A percentile compares a stretch with the other conserved stretches of the same genome.
Conservation (phyloP, 768 basidiomycete genomes). For the Rossbeevera mucosa region DNA sequence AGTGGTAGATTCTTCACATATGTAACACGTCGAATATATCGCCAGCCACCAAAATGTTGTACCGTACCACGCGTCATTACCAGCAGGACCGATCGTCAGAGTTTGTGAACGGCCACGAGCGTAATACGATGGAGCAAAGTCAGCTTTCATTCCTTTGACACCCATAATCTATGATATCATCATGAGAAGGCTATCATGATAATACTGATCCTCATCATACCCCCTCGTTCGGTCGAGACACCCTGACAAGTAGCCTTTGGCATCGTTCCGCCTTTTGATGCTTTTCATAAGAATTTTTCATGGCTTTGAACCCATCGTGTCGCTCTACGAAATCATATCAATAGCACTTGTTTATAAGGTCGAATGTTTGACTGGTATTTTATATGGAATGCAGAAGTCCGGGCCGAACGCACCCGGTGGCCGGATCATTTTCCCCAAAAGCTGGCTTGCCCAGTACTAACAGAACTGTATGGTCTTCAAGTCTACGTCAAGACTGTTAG, state of each 20-base stretch:
- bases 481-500: not conserved
- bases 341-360: no score
- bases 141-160: not conserved
- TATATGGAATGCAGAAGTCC: no score
- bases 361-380: no score
- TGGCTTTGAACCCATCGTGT: no score
- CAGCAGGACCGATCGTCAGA: slow-evolving; percentile 2
- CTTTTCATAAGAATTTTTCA: no score
- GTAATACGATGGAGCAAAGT: slow-evolving; percentile 6
- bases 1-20: slow-evolving; percentile 43
- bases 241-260: no score
- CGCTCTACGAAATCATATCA: no score
- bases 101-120: not conserved
- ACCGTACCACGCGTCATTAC: not conserved
- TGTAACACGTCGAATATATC: not conserved
- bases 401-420: no score
- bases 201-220: not conserved
- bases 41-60: not conserved
- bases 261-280: no score
- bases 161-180: not conserved
- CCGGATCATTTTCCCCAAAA: no score
- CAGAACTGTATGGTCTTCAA: no score
- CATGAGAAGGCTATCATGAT: slow-evolving; percentile 5
- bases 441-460: no score
- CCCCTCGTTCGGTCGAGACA: slow-evolving; percentile 10